Evolutionary conservation across 495 filamentous ascomycete genomes (phyloP).

Genomic region (Podospora bellae-mahoneyi): DNA sequence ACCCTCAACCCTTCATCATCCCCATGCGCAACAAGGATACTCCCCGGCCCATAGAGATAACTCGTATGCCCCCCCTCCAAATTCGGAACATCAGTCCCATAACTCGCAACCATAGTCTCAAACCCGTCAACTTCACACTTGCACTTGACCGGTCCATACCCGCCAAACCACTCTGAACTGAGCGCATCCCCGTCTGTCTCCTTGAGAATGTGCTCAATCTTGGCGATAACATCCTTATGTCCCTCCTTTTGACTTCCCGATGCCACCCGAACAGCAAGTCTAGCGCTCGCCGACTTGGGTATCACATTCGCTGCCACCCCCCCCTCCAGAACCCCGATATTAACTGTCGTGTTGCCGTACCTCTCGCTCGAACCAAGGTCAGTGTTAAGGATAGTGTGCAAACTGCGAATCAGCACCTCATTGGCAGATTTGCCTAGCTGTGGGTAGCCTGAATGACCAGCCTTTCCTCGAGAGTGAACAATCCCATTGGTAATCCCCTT

Average conservation of each 20-base stretch:
- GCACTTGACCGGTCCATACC: slow-evolving; percentile 73
- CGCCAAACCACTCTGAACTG: slow-evolving; percentile 52
- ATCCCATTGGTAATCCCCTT: slow-evolving; percentile 72
- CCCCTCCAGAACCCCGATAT: slow-evolving; percentile 72
- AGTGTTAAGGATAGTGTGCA: slow-evolving; percentile 59
- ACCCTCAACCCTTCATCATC: slow-evolving; percentile 77
- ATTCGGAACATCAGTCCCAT: slow-evolving; percentile 88
- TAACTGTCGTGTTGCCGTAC: slow-evolving; percentile 83
- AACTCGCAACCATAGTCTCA: slow-evolving; percentile 74
- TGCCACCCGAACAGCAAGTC: slow-evolving; percentile 69
- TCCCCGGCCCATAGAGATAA: slow-evolving; percentile 87
- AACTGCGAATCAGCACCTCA: slow-evolving; percentile 64
- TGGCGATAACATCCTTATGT: slow-evolving; percentile 46
- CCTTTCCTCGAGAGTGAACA: slow-evolving; percentile 66
- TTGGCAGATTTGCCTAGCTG: slow-evolving; percentile 79
- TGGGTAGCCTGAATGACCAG: slow-evolving; percentile 87
- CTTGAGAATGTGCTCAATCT: slow-evolving; percentile 58
- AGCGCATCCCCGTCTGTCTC: slow-evolving; percentile 56
- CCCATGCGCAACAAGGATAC: slow-evolving; percentile 83
- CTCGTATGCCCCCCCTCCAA: slow-evolving; percentile 67
- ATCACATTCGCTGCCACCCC: slow-evolving; percentile 91
- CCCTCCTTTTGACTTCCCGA: slow-evolving; percentile 60
- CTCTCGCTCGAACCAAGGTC: slow-evolving; percentile 69
- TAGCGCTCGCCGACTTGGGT: slow-evolving; percentile 64
- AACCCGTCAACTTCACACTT: slow-evolving; percentile 69